Evolutionary conservation across 306 rosid genomes (phyloP), one percentile per base, ranked within the genome.

Genomic region (Quillaja saponaria): DNA sequence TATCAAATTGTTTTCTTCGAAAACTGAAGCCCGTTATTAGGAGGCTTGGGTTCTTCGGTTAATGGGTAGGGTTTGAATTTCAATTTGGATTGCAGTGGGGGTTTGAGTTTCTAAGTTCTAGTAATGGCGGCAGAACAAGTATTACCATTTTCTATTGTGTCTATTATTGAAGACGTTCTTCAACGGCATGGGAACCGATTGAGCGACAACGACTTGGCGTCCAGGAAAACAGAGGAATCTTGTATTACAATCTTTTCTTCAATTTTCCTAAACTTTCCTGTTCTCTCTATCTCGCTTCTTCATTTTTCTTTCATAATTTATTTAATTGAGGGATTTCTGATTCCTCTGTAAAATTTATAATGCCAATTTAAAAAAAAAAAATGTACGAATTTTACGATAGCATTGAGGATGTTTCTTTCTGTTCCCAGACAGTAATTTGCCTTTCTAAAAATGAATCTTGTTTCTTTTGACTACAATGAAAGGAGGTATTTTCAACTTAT

Each of bases 141-240:
- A 15, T 69, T 79, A 67, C 73, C 95, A 49, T 83, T 81, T 76
- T 83, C 92, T 48, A 63, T 87, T 52, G 80, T 76, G 67, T 87
- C 99, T 60, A 73, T 89, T 65, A 80, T 94, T 7, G 84, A 94
- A 69, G 88, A 84, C 40, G 81, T 94, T 85, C 85, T 94, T 78
- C 90, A 83, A 34, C 83, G 80, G 40, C 81, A 87, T 4, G 76
- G 82, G 20, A 17, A 57, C 5, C 76, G 70, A 49, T 44, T 61
- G 6, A 71, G 57, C 34, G 85, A 76, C 16, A 8, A 48, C 40
- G 83, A 66, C 49, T 76, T 82, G 65, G 78, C 84, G 48, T 80
- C 91, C 1, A 83, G 94, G 63, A 90, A 75, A 65, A 76, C 82
- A 6, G 97, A 87, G 53, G 96, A 90, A 85, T 56, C 85, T 54